These are phyloP conservation scores for Selenicereus undatus DNA, from an alignment of 148 eudicot genomes.

Conservation along the genomic window DNA sequence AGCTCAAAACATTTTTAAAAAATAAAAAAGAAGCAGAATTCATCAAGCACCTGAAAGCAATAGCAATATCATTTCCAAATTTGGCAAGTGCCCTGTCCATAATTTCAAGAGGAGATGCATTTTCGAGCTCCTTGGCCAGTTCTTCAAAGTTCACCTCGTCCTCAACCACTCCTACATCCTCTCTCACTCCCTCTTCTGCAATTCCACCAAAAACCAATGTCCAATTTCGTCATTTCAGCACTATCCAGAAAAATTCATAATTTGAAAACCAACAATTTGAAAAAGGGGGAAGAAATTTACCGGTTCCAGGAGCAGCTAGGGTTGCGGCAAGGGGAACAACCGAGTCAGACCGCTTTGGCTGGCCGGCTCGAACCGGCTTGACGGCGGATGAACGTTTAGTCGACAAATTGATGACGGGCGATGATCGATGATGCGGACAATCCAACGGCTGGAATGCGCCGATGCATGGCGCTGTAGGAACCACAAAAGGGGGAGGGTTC, in stretches of 20 bases:
- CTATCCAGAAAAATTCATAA: neutral
- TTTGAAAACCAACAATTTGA: neutral
- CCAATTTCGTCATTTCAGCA: slow-evolving; percentile 24
- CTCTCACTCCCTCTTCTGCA: slow-evolving; percentile 61
- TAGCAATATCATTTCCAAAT: slow-evolving; percentile 36
- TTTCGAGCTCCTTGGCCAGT: slow-evolving; percentile 41
- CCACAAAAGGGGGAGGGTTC: neutral
- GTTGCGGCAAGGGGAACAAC: slow-evolving; percentile 71
- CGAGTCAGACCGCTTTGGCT: slow-evolving; percentile 56
- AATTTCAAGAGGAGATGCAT: slow-evolving; percentile 39
- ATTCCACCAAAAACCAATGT: slow-evolving; percentile 10
- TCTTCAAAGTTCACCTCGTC: slow-evolving; percentile 45
- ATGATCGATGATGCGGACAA: slow-evolving; percentile 17
- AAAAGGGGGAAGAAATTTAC: neutral
- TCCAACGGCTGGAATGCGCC: slow-evolving; percentile 64
- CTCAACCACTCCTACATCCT: slow-evolving; percentile 27
- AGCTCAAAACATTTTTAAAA: no score
- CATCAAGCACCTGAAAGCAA: slow-evolving; percentile 33
- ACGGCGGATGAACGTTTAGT: slow-evolving; percentile 33
- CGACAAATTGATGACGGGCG: slow-evolving; percentile 33
- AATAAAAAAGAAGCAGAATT: no score
- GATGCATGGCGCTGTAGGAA: slow-evolving; percentile 34
- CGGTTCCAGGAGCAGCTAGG: slow-evolving; percentile 51
- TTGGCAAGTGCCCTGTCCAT: slow-evolving; percentile 34
- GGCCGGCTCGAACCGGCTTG: slow-evolving; percentile 58